phyloP scores from a whole-genome alignment of 1,284 basidiomycete genomes.

The Agroathelia rolfsii region DNA sequence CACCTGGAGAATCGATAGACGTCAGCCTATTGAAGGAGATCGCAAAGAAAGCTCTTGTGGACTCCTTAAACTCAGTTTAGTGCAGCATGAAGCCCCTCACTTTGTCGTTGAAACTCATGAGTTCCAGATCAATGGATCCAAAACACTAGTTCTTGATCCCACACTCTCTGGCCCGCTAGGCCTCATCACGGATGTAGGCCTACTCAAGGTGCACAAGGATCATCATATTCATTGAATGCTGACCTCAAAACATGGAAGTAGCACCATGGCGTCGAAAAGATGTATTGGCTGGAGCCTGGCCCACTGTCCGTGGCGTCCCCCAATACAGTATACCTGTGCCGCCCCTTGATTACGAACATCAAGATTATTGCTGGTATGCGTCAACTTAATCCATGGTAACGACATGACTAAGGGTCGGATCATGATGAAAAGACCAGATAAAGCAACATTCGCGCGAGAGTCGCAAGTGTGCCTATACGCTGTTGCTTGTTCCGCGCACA shows the following conservation, averaged over 20 bases:
- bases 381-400: conserved; percentile 13
- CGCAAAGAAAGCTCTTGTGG: conserved; percentile 66
- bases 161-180: conserved; percentile 87
- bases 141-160: conserved; percentile 90
- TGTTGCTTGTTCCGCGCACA: conserved; percentile 80
- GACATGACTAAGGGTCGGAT: conserved; percentile 8
- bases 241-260: conserved; percentile 23
- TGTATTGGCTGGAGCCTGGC: conserved; percentile 96
- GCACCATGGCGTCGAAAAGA: conserved; percentile 98
- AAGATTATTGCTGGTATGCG: conserved; percentile 81
- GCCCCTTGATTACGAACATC: conserved; percentile 79
- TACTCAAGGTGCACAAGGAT: conserved; percentile 64
- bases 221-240: conserved; percentile 3
- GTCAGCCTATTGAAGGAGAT: conserved; percentile 66
- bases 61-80: conserved; percentile 70
- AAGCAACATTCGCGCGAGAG: conserved; percentile 61
- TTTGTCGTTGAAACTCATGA: conserved; percentile 8
- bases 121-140: conserved; percentile 81
- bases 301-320: conserved; percentile 76
- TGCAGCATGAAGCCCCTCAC: not conserved
- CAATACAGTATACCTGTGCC: conserved; percentile 90
- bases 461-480: conserved; percentile 76
- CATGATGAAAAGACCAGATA: conserved; percentile 78
- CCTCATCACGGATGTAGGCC: conserved; percentile 83
- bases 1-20: too few relatives aligned